Conservation (phyloP, 768 basidiomycete species). For the Macrolepiota dolichaula region DNA sequence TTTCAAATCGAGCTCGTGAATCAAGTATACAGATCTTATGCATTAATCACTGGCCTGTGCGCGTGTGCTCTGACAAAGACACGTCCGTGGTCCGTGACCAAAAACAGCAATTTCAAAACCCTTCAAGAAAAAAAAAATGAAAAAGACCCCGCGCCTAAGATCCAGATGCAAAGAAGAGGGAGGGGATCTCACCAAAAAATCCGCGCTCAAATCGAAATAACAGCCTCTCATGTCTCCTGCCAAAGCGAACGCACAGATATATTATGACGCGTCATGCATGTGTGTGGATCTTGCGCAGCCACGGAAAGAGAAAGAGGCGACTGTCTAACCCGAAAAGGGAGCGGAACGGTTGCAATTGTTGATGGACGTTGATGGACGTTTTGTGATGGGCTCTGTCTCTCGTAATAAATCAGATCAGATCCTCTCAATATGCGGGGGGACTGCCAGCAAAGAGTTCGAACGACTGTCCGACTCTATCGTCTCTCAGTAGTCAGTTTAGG, state of each 20-base stretch:
- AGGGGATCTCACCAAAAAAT: neutral
- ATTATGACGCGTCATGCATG: too few species aligned
- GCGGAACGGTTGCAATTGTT: neutral
- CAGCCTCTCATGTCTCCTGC: slow-evolving; percentile 1
- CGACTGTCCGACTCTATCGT: slow-evolving; percentile 8
- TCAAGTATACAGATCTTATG: neutral
- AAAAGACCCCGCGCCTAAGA: neutral
- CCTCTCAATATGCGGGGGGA: neutral
- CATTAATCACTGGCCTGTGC: too few species aligned
- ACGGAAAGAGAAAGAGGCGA: neutral
- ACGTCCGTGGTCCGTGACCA: neutral
- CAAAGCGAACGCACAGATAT: too few species aligned
- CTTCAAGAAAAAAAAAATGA: too few species aligned
- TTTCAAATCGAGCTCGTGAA: neutral
- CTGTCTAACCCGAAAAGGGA: neutral
- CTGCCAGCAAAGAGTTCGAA: neutral
- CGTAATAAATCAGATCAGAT: slow-evolving; percentile 7
- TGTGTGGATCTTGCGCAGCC: neutral
- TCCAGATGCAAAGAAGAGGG: neutral
- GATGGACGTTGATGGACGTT: slow-evolving; percentile 4
- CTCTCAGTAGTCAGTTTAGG: neutral
- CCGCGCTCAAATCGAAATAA: slow-evolving; percentile 6
- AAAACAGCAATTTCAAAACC: neutral
- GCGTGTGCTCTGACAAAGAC: too few species aligned
- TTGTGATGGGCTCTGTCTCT: too few species aligned